Percentiles rank a stretch among this genome's conserved stretches.
These are phyloP conservation scores for Thelonectria blattea DNA, from an alignment of 2,329 filamentous ascomycete genomes.

Conservation along the genomic window DNA sequence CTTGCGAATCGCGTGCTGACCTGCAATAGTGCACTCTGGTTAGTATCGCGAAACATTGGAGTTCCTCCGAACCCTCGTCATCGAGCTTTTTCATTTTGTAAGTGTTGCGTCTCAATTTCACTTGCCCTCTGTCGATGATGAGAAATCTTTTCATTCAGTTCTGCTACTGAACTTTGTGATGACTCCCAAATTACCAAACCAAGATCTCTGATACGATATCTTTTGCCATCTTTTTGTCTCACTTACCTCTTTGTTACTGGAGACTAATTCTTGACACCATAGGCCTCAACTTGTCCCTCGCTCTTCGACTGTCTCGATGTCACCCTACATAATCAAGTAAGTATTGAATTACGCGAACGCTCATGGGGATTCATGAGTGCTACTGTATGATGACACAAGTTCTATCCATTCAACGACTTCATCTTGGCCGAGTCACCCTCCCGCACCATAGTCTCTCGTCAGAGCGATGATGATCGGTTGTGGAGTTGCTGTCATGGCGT, in stretches of 20 bases:
- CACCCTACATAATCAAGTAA: slow-evolving; percentile 18
- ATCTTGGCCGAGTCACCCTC: slow-evolving; percentile 73
- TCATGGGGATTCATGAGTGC: slow-evolving; percentile 7
- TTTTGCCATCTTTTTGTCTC: slow-evolving; percentile 5
- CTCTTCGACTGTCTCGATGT: not conserved
- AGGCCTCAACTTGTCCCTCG: not conserved
- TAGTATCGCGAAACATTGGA: not conserved
- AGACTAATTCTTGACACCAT: slow-evolving; percentile 19
- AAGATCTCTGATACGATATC: slow-evolving; percentile 59
- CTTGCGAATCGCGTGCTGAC: not conserved
- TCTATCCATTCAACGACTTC: slow-evolving; percentile 79
- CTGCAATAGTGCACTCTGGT: not conserved
- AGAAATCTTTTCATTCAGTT: slow-evolving; percentile 70
- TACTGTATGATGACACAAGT: slow-evolving; percentile 56
- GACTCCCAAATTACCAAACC: slow-evolving; percentile 70
- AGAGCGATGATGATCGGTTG: slow-evolving; percentile 69
- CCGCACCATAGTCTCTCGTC: slow-evolving; percentile 64
- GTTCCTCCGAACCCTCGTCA: not conserved
- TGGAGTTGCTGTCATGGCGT: slow-evolving; percentile 68
- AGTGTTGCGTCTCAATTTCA: slow-evolving; percentile 17
- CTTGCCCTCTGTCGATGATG: slow-evolving; percentile 60
- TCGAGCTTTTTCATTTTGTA: not conserved
- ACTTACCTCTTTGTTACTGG: not conserved
- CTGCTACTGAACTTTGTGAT: slow-evolving; percentile 76
- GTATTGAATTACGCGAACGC: not conserved